Conservation (phyloP, 192 early-diverging fungal genomes). For the Gaertneriomyces sp. region DNA sequence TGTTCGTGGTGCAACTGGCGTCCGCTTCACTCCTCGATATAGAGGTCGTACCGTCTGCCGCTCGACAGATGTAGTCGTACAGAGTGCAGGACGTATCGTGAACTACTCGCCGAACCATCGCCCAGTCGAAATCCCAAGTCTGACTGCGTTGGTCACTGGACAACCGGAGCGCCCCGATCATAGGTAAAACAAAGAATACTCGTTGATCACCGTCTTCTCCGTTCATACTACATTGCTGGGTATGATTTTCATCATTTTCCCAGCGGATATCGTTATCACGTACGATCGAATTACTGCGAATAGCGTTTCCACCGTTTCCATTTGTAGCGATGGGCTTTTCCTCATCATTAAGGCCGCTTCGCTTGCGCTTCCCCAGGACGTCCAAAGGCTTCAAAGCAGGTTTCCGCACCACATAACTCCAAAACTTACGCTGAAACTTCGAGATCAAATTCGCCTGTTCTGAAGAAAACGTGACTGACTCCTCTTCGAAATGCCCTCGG, state of each 20-base stretch:
- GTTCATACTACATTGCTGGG: background rate
- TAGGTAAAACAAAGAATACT: slow-evolving; percentile 18
- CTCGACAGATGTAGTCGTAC: slow-evolving; percentile 29
- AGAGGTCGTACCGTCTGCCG: background rate
- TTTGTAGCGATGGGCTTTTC: background rate
- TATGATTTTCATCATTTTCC: background rate
- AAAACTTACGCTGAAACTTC: slow-evolving; percentile 38
- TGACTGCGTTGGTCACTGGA: background rate
- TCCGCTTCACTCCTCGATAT: slow-evolving; percentile 9
- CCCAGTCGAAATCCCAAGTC: slow-evolving; percentile 34
- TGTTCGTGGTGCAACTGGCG: background rate
- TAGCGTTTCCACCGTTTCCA: background rate
- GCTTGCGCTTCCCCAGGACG: slow-evolving; percentile 18
- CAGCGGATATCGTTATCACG: background rate
- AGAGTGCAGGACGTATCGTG: slow-evolving; percentile 10
- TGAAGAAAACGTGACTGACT: slow-evolving; percentile 24
- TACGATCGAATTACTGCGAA: background rate
- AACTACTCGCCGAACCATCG: slow-evolving; percentile 17
- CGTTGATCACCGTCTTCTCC: background rate
- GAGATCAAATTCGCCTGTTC: slow-evolving; percentile 16
- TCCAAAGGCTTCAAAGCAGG: background rate
- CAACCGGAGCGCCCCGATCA: background rate
- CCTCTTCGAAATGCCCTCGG: background rate
- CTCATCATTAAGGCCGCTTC: background rate
- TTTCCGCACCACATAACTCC: slow-evolving; percentile 25